Percentiles rank a stretch among this genome's conserved stretches.
phyloP scores from a whole-genome alignment of 306 rosid species.

The Ziziphus jujuba region DNA sequence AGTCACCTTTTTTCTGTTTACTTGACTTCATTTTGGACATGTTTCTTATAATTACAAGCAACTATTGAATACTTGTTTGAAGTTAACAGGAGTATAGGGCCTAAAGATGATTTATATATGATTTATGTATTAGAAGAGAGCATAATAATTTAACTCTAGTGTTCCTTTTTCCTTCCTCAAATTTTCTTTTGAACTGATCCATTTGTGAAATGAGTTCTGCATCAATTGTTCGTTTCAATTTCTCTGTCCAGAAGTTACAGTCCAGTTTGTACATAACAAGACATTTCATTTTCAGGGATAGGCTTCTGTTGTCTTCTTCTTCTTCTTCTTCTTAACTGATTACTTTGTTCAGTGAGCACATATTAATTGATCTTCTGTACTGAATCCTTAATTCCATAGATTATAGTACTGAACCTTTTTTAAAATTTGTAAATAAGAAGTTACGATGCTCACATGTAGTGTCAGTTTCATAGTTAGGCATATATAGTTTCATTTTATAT shows the following conservation, averaged over 20 bases:
- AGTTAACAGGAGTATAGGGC: too few species aligned
- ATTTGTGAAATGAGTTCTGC: background rate
- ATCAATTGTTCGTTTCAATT: too few species aligned
- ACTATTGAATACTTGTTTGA: background rate
- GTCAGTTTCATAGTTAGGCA: slow-evolving; percentile 15
- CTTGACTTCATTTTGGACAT: background rate
- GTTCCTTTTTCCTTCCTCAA: background rate
- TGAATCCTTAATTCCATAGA: background rate
- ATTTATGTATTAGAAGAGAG: background rate
- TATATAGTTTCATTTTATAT: slow-evolving; percentile 12
- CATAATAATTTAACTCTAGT: background rate
- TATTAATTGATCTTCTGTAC: background rate
- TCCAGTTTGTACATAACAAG: too few species aligned
- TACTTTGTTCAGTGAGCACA: background rate
- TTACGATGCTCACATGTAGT: background rate
- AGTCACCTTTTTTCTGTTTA: background rate
- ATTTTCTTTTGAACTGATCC: background rate
- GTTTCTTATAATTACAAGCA: background rate
- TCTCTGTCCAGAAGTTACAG: too few species aligned
- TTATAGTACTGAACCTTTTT: background rate
- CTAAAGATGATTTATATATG: background rate
- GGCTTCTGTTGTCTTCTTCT: too few species aligned
- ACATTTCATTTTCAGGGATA: too few species aligned
- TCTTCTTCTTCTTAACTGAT: background rate
- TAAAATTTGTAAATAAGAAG: background rate